A percentile compares a stretch with the other conserved stretches of the same genome.
These are phyloP conservation scores for Anthracocystis walkeri DNA, from an alignment of 1,284 basidiomycete species.

Conservation along the genomic window DNA sequence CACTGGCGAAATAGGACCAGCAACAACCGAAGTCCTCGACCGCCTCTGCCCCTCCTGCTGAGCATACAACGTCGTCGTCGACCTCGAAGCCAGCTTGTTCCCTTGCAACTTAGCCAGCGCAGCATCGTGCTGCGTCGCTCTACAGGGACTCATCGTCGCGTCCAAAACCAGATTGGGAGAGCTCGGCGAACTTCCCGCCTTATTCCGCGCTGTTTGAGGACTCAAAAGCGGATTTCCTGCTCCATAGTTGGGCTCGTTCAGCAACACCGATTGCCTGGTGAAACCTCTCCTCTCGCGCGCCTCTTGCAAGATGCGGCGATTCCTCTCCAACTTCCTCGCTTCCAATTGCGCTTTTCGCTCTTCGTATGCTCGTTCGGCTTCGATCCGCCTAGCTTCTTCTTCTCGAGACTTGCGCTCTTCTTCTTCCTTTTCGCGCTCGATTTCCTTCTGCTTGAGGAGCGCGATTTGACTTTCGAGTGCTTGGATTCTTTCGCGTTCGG, in stretches of 20 bases:
- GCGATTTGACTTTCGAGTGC: conserved; percentile 43
- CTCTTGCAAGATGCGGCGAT: conserved; percentile 38
- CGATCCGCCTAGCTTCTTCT: conserved; percentile 34
- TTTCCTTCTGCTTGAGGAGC: conserved; percentile 24
- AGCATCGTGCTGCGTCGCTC: conserved; percentile 15
- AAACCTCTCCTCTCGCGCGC: conserved; percentile 44
- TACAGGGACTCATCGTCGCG: conserved; percentile 15
- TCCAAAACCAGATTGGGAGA: conserved; percentile 18
- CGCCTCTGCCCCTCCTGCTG: conserved; percentile 30
- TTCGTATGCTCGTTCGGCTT: conserved; percentile 26
- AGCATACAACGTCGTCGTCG: conserved; percentile 20
- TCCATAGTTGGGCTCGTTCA: conserved; percentile 43
- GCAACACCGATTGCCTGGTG: conserved; percentile 33
- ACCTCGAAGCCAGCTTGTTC: conserved; percentile 8
- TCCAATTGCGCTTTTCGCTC: conserved; percentile 31
- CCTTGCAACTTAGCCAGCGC: conserved; percentile 30
- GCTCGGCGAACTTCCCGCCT: conserved; percentile 27
- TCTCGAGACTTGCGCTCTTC: conserved; percentile 32
- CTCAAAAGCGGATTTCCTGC: conserved; percentile 42
- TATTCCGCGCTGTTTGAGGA: conserved; percentile 2
- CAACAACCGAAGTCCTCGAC: conserved; percentile 21
- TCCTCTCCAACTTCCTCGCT: conserved; percentile 38
- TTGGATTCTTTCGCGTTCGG: conserved; percentile 39
- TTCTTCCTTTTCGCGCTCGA: conserved; percentile 34
- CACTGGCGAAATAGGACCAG: neutral